Percentiles rank a stretch among this genome's conserved stretches.
phyloP scores from a whole-genome alignment of 2,329 filamentous ascomycete species.

The Trichoderma semiorbis region DNA sequence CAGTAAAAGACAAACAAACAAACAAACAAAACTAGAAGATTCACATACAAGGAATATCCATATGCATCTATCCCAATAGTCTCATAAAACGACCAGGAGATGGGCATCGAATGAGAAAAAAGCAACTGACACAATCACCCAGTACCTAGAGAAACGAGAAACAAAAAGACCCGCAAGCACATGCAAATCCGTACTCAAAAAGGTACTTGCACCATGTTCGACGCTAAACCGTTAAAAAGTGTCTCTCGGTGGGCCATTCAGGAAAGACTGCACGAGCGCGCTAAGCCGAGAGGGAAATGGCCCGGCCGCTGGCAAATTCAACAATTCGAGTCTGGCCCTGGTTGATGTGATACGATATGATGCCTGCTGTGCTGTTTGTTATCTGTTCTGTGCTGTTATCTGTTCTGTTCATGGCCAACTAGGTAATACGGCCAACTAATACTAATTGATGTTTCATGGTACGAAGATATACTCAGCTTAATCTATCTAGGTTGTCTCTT shows the following conservation, averaged over 20 bases:
- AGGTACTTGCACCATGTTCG: background rate
- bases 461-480: background rate
- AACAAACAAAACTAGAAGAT: too few species aligned
- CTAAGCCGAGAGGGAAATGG: background rate
- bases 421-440: background rate
- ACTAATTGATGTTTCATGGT: background rate
- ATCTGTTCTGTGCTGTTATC: background rate
- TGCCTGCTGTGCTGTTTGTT: background rate
- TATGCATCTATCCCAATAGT: background rate
- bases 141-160: too few species aligned
- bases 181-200: background rate
- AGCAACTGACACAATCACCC: background rate
- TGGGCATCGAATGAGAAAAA: too few species aligned
- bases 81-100: too few species aligned
- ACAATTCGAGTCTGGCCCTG: background rate
- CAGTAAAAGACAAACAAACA: too few species aligned
- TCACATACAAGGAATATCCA: background rate
- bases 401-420: background rate
- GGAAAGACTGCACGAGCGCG: constrained; percentile 11
- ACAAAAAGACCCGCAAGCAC: constrained; percentile 9
- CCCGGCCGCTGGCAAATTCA: background rate
- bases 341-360: background rate
- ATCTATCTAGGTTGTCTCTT: background rate
- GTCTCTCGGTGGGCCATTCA: constrained; percentile 14
- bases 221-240: background rate